Evolutionary conservation across 257 asterid species (phyloP), one percentile per base, ranked within the genome.

Genomic region (Solanum sparsipilum): DNA sequence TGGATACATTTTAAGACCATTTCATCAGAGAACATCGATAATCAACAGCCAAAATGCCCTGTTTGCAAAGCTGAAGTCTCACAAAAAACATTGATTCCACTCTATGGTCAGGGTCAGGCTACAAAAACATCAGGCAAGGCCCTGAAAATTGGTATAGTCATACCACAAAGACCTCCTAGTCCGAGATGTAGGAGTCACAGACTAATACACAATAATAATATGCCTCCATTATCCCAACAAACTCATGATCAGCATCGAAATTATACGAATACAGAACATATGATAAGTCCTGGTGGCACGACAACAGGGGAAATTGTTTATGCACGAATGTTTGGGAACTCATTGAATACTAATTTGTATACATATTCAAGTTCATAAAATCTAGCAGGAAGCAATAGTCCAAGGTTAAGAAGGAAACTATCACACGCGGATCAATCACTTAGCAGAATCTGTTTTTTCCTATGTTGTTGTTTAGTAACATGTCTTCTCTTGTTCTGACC

Each of bases 61-160:
- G 95, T 94, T 27, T 95, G 98, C 92, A 94, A 94, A 88, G 88
- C 89, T 3, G 91, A 90, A 73, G 91, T 95, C 27, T 92, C 97
- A 0, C 87, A 92, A 23, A 95, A 92, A 86, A 92, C 91, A 6
- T 60, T 95, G 16, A 92, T 95, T 70, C 98, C 98, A 36, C 95
- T 95, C 41, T 95, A 94, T 32, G 97, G 0, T 36, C 39, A 0
- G 0, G 39, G 39, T 36, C 90, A 83, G 7, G 36, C 89, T 9
- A 44, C 93, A 2, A 83, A 85, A 84, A 23, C 90, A 15, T 83
- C 93, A 46, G 89, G 41, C 48, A 86, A 87, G 58, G 88, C 83
- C 15, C 84, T 90, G 1, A 89, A 68, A 13, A 89, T 84, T 78
- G 90, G 91, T 48, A 36, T 88, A 25, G 32, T 52, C 58, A 90